These are phyloP conservation scores for Candida sanyaensis DNA, from an alignment of 1,139 yeast species.

Conservation along the genomic window DNA sequence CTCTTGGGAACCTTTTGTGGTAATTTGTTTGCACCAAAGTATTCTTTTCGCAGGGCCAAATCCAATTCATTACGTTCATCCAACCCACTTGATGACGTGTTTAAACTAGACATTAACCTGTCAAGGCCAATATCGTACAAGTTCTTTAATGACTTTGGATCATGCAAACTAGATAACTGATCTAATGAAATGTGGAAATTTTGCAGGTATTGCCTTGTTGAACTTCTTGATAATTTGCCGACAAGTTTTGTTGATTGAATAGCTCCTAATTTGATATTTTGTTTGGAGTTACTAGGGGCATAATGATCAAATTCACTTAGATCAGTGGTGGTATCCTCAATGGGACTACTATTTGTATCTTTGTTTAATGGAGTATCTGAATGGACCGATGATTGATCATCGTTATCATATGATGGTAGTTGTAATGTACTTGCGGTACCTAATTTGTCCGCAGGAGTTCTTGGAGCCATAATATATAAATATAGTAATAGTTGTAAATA, in stretches of 20 bases:
- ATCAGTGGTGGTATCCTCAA: neutral
- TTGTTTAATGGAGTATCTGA: constrained; percentile 17
- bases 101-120: constrained; percentile 26
- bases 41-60: constrained; percentile 34
- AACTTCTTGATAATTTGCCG: constrained; percentile 8
- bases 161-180: constrained; percentile 46
- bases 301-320: neutral
- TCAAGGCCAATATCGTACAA: constrained; percentile 42
- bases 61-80: constrained; percentile 29
- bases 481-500: neutral
- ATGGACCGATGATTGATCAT: constrained; percentile 13
- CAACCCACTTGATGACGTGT: constrained; percentile 52
- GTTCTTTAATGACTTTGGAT: constrained; percentile 50
- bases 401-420: constrained; percentile 11
- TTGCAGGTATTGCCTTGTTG: constrained; percentile 3
- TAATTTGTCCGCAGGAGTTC: constrained; percentile 11
- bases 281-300: neutral
- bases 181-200: constrained; percentile 20
- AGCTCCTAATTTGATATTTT: neutral
- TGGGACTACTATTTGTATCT: constrained; percentile 12
- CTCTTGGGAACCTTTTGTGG: constrained; percentile 73
- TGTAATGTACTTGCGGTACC: constrained; percentile 11
- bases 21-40: constrained; percentile 68
- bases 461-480: constrained; percentile 12
- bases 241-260: constrained; percentile 9